Evolutionary conservation across 2,329 filamentous ascomycete species (phyloP), one percentile per base, ranked within the genome.

Genomic region (Alternaria solani): DNA sequence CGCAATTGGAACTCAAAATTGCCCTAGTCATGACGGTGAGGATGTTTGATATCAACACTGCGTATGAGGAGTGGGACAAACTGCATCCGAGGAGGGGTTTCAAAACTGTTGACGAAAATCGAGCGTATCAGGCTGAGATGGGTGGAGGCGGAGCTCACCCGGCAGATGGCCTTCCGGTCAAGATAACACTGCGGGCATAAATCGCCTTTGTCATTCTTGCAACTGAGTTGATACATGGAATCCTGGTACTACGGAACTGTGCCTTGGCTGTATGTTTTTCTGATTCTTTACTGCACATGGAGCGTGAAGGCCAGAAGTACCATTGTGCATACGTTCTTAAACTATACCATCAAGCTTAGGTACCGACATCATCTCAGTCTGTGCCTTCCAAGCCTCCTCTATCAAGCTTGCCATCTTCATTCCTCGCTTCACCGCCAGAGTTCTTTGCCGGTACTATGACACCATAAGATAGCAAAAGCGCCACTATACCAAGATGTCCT

Each of bases 111-210:
- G 54, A 64, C 52, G 57, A 59, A 2, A 61, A 69, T 12, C 54
- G 62, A n/a, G 64, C 59, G 12, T 67, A 66, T 61, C 59, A 67
- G 44, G 62, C 61, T 30, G 43, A 62, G 43, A 39, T 63, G 34
- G 67, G 68, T 3, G 54, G 54, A 6, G 53, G 53, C 18, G 57
- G 51, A 32, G 61, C 66, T 42, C 67, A 69, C 48, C 68, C 63
- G 2, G 65, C 57, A 5, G 65, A 68, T 55, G 65, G 63, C 0
- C 57, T 68, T 28, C 66, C 83, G 63, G 86, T 86, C 75, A 61
- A 55, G 41, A 25, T 64, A 14, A 59, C 51, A 4, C 3, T 43
- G 14, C 51, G 51, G 14, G 25, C 16, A 41, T 52, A 2, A 48
- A 3, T 6, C 11, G 3, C 36, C n/a, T 1, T n/a, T n/a, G n/a